phyloP scores from a whole-genome alignment of 768 basidiomycete species.

The Cystobasidium onofrii region DNA sequence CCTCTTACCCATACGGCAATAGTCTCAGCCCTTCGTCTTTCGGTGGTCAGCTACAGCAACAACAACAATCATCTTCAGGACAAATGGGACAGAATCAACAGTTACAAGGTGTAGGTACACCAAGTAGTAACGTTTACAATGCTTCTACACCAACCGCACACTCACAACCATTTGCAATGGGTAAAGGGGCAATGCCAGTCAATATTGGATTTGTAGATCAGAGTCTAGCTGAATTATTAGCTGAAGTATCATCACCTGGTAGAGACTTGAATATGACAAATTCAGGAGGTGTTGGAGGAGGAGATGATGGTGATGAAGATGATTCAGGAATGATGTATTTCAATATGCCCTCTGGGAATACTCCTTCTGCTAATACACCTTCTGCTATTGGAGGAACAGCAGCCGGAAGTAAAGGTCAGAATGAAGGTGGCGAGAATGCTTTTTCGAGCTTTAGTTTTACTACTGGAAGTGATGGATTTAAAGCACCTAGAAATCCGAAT shows the following conservation, averaged over 20 bases:
- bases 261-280: background rate
- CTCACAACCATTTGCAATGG: background rate
- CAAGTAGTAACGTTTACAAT: background rate
- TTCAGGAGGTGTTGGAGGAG: background rate
- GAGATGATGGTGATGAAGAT: background rate
- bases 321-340: constrained; percentile 9
- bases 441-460: background rate
- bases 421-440: background rate
- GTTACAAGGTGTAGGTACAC: background rate
- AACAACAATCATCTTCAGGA: background rate
- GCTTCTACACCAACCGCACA: constrained; percentile 5
- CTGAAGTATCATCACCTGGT: background rate
- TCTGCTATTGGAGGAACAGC: background rate
- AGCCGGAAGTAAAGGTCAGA: background rate
- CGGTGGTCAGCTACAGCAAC: background rate
- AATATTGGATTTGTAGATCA: constrained; percentile 7
- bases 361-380: background rate
- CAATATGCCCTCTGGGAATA: background rate
- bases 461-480: background rate
- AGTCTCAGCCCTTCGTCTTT: background rate
- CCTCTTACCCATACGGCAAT: background rate
- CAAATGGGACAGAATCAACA: background rate
- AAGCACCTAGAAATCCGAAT: constrained; percentile 1
- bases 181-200: constrained; percentile 7
- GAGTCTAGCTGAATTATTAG: background rate